Base-by-base conservation (phyloP, 805 yeast genomes). In the Spathaspora boniae region DNA sequence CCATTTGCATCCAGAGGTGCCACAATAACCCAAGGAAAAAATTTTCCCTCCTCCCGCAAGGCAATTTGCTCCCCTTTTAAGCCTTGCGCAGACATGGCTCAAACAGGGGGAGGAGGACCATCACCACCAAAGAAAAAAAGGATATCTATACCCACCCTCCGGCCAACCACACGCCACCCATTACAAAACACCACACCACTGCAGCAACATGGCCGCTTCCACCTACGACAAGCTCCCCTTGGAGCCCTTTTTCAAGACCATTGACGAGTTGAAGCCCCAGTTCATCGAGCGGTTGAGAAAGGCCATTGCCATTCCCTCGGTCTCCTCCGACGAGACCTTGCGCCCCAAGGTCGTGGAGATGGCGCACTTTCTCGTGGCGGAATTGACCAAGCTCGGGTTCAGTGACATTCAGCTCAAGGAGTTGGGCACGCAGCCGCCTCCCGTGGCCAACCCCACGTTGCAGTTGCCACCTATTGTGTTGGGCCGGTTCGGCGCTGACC, bases 231-330 rank as follows among this genome's bases (percentile, higher is more conserved):
- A 64, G 40, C 58, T 67, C 38, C 60, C 60, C 26, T 58, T 68
- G 41, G 63, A 67, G 35, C 66, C 69, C n/a, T 57, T 68, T 40
- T 80, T 82, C 54, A 58, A 60, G 19, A 79, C 82, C 57, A 81
- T 86, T 47, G 85, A 82, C 47, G 82, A 76, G 49, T 75, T 86
- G 56, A 80, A 86, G 62, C 84, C 89, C 5, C 62, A 71, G 42
- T 89, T 83, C 68, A 78, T 85, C 48, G 65, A 74, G 37, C 71
- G 95, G 47, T 72, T 93, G 41, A 62, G 79, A 28, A 70, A 82
- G 33, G 97, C 97, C n/a, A 88, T 93, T 30, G 84, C 87, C 41
- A 93, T 91, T 48, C 94, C 96, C 31, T 89, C 97, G 7, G 98
- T 93, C 30, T 88, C 97, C 4, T 80, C 86, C 26, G 98, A 93